Evolutionary conservation across 2,329 filamentous ascomycete genomes (phyloP).

Genomic region (Pseudogymnoascus sp.): DNA sequence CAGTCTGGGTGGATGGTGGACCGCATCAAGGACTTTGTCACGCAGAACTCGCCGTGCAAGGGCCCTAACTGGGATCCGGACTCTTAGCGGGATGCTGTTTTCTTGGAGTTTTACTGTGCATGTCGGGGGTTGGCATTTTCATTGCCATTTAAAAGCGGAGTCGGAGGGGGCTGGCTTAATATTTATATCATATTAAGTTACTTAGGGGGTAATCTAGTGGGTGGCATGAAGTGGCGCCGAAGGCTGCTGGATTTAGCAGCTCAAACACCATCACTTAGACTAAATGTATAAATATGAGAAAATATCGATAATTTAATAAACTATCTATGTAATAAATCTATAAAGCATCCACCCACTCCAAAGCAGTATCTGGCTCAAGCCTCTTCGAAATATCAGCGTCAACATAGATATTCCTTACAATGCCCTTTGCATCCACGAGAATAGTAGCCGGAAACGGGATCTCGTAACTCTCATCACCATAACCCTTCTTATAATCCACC

Average conservation of each 20-base stretch:
- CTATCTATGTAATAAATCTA: background rate
- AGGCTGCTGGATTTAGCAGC: background rate
- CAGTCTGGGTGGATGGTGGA: conserved; percentile 12
- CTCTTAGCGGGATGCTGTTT: background rate
- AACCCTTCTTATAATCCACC: conserved; percentile 27
- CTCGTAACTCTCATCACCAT: conserved; percentile 33
- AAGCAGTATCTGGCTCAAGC: conserved; percentile 30
- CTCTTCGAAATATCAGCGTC: conserved; percentile 34
- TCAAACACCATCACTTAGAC: background rate
- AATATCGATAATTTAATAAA: background rate
- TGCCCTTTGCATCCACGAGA: conserved; percentile 31
- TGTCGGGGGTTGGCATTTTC: background rate
- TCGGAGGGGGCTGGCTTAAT: background rate
- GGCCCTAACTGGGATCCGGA: background rate
- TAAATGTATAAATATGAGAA: background rate
- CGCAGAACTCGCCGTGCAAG: background rate
- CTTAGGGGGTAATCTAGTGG: background rate
- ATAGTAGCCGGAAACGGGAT: conserved; percentile 35
- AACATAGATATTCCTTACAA: conserved; percentile 32
- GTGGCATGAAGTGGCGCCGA: background rate
- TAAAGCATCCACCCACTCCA: conserved; percentile 31
- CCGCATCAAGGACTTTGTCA: conserved; percentile 3
- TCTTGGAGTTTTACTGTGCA: background rate
- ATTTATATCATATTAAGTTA: background rate
- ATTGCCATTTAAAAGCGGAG: background rate